Base-by-base conservation (phyloP, 345 rosid species). In the Citrus reticulata region DNA sequence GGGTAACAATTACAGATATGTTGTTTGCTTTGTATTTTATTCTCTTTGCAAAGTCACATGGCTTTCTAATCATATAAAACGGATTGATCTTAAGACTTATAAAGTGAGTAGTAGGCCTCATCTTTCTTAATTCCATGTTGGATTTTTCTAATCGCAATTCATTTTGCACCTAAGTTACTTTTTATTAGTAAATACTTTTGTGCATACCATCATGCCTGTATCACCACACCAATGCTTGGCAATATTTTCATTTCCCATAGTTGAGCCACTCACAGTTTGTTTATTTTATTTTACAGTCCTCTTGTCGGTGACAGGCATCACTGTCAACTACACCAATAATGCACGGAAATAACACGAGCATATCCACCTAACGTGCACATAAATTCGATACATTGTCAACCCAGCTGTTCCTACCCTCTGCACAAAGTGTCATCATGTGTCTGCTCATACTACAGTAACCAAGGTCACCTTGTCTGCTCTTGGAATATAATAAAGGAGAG, bases 401-500 rank as follows among this genome's bases (percentile, higher is more conserved):
- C 76, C 72, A 40, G 35, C 70, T 71, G 78, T 27, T 46, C 29
- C 76, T 16, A 24, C 25, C 57, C 78, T 42, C 70, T 66, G 79
- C 68, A 51, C 69, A 19, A 0, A 1, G 74, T 68, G 64, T 57
- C 74, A 66, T 79, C 69, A 60, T 68, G 67, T n/a, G 67, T 35
- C 72, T 69, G 73, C n/a, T 19, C 40, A 66, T 6, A 6, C 29
- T 69, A 35, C 86, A 72, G 72, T 24, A 24, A 25, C 85, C 87
- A 68, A 82, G 70, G 84, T 58, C 85, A 66, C 77, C 65, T 58
- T 78, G 68, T 74, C 87, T 70, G 34, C 29, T 49, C 4, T 5
- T 4, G 29, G 51, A 55, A 66, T 63, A 63, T 67, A 49, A 37
- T 74, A 27, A 58, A 22, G 7, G 54, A 62, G n/a, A n/a, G 10